These are phyloP conservation scores for Leccinum pachyderme DNA, from an alignment of 1,284 basidiomycete species.

Conservation along the genomic window DNA sequence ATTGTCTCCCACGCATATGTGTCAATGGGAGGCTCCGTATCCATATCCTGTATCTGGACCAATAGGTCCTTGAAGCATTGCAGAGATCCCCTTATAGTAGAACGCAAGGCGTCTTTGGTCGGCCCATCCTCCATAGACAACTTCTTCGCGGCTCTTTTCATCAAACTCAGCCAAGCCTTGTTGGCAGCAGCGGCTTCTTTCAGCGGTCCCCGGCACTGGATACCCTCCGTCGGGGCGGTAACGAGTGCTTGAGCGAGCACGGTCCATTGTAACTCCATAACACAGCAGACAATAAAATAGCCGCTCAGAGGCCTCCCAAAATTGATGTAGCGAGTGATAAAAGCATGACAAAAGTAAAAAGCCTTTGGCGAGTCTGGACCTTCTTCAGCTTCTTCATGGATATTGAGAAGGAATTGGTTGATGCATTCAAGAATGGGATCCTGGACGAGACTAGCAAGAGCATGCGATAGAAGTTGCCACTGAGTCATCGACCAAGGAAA, in stretches of 20 bases:
- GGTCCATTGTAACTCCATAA: conserved; percentile 82
- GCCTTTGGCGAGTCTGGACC: conserved; percentile 15
- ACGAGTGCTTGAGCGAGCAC: conserved; percentile 75
- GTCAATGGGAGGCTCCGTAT: conserved; percentile 70
- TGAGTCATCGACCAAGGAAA: conserved; percentile 73
- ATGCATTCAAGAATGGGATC: conserved; percentile 63
- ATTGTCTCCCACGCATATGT: conserved; percentile 88
- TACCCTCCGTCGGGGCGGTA: conserved; percentile 34
- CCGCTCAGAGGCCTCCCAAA: conserved; percentile 79
- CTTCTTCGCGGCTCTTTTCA: conserved; percentile 48
- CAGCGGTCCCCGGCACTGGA: conserved; percentile 36
- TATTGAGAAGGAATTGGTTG: conserved; percentile 63
- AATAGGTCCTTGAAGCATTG: conserved; percentile 74
- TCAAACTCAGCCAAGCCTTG: conserved; percentile 71
- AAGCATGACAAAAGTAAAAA: conserved; percentile 61
- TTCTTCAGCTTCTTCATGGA: conserved; percentile 53
- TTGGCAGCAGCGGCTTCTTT: conserved; percentile 79
- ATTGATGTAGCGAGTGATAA: conserved; percentile 75
- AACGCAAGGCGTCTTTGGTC: conserved; percentile 45
- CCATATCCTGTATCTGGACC: conserved; percentile 76
- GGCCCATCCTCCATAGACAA: conserved; percentile 33
- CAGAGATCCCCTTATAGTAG: conserved; percentile 58
- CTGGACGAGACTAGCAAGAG: conserved; percentile 58
- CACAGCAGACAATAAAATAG: conserved; percentile 84
- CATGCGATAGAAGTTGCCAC: conserved; percentile 59